Evolutionary conservation across 2,329 filamentous ascomycete species (phyloP).

Genomic region (Pseudocercospora fuligena): DNA sequence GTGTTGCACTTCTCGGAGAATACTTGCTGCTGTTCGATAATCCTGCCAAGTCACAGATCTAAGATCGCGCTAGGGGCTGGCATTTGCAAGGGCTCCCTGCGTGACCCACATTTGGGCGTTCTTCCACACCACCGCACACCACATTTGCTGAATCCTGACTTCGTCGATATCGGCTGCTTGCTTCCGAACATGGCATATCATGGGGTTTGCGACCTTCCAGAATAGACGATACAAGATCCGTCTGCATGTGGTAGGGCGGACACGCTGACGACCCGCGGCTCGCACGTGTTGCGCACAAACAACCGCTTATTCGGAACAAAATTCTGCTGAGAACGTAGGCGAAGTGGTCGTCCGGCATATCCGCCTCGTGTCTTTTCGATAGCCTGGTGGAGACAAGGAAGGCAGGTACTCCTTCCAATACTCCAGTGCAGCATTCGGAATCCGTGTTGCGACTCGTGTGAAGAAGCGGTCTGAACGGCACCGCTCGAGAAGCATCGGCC

Average conservation of each 20-base stretch:
- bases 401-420: background rate
- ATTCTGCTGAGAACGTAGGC: background rate
- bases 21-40: background rate
- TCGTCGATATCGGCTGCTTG: constrained; percentile 9
- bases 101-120: background rate
- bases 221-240: constrained; percentile 9
- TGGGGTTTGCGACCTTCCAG: too few species aligned
- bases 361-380: background rate
- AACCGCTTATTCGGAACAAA: background rate
- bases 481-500: background rate
- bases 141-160: constrained; percentile 1
- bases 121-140: background rate
- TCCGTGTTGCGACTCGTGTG: background rate
- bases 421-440: background rate
- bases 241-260: constrained; percentile 9
- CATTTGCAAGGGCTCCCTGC: constrained; percentile 1
- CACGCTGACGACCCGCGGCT: too few species aligned
- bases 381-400: background rate
- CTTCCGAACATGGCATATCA: constrained; percentile 3
- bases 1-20: background rate
- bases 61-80: constrained; percentile 8
- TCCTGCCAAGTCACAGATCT: constrained; percentile 5
- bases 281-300: too few species aligned
- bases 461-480: background rate
- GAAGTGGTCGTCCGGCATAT: background rate